Base-by-base conservation (phyloP, 805 yeast genomes). In the Zygosaccharomyces bisporus region DNA sequence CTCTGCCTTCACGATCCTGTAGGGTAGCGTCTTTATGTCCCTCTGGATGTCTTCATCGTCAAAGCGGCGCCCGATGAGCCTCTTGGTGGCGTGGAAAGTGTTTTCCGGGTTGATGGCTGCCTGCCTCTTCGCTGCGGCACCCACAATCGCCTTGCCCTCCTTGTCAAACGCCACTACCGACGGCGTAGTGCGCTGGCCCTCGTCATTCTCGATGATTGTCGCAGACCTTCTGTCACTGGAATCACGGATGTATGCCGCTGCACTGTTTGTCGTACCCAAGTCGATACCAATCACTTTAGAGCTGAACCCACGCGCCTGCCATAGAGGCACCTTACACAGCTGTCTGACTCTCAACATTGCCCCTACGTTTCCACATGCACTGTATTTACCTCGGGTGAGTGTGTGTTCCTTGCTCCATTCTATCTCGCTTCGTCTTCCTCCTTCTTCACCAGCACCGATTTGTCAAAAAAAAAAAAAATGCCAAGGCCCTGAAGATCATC, bases 211-310 rank as follows among this genome's bases (percentile, higher is more conserved):
- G 40, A 86, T 73, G 46, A 85, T 83, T 49, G 71, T 70, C 20
- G 88, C 80, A 36, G 83, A 83, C 55, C 77, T 77, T 69, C 82
- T 80, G 44, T 83, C 70, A 8, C 50, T 49, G 1, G 66, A 54
- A 42, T 63, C 62, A 34, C 60, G 52, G 16, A 64, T 60, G 41
- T 63, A 62, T 7, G 95, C 95, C 24, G 85, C 91, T 2, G 93
- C 95, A 34, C 91, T 83, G 67, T 86, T 86, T 34, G 95, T 86
- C 17, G 95, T 86, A 20, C 95, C 95, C 45, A 86, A 66, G 64
- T 86, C 95, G 51, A 86, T 85, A 46, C 95, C 95, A 39, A 83
- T 77, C 4, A 83, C 88, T 40, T 55, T 58, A 5, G 55, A 50
- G 39, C 57, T 56, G 17, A 46, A 29, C 16, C 31, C 32, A 16